These are phyloP conservation scores for Botrytis galanthina DNA, from an alignment of 2,329 filamentous ascomycete genomes.

Conservation along the genomic window DNA sequence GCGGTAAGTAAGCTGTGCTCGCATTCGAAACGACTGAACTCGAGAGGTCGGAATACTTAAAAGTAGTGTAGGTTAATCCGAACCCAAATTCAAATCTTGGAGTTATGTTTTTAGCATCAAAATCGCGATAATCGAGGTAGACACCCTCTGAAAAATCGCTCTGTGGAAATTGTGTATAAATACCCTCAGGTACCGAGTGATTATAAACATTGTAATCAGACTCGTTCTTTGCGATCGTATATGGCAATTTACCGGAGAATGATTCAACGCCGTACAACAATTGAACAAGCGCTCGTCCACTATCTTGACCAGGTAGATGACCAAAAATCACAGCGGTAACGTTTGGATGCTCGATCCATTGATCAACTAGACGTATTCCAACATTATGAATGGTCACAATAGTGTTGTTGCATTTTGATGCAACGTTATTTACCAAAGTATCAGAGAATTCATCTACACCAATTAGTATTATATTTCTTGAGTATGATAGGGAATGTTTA, in stretches of 20 bases:
- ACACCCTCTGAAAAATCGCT: background rate
- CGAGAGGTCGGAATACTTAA: background rate
- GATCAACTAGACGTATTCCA: background rate
- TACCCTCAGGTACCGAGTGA: background rate
- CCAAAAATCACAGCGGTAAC: background rate
- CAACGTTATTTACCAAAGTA: background rate
- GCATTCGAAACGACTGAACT: background rate
- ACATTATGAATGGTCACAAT: background rate
- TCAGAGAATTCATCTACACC: background rate
- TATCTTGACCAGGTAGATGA: background rate
- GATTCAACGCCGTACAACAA: background rate
- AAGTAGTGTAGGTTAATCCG: background rate
- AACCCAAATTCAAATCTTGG: background rate
- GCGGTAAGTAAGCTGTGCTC: background rate
- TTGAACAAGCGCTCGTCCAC: background rate
- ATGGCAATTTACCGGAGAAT: background rate
- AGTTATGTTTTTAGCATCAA: background rate
- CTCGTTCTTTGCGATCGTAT: background rate
- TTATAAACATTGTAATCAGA: background rate
- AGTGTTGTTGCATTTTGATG: background rate
- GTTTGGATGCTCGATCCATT: background rate
- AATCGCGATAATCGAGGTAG: background rate
- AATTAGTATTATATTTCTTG: background rate
- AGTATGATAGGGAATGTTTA: background rate
- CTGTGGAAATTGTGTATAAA: background rate